These are phyloP conservation scores for Lasiodiplodia sp. DNA, from an alignment of 2,329 filamentous ascomycete genomes.

Conservation along the genomic window DNA sequence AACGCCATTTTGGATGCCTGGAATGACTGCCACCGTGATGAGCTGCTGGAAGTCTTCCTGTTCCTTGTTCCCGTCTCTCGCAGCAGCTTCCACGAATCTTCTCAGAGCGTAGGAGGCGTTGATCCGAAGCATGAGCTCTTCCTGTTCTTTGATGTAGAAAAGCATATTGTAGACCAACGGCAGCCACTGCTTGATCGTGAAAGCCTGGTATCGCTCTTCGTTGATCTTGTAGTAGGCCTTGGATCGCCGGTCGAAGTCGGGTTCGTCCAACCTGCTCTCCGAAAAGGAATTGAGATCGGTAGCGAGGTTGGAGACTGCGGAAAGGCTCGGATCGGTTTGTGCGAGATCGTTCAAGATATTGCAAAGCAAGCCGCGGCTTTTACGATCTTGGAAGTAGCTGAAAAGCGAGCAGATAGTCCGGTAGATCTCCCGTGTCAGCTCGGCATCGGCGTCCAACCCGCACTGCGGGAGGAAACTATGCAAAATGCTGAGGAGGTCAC, in stretches of 20 bases:
- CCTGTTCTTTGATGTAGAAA: slow-evolving; percentile 83
- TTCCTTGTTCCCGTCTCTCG: slow-evolving; percentile 57
- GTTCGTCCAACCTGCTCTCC: slow-evolving; percentile 76
- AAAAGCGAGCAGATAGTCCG: slow-evolving; percentile 81
- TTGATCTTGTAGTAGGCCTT: slow-evolving; percentile 78
- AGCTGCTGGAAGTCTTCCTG: slow-evolving; percentile 63
- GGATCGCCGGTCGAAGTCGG: slow-evolving; percentile 85
- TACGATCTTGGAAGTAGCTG: slow-evolving; percentile 84
- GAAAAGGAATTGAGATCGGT: slow-evolving; percentile 82
- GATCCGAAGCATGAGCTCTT: slow-evolving; percentile 84
- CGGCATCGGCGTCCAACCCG: slow-evolving; percentile 61
- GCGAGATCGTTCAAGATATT: slow-evolving; percentile 76
- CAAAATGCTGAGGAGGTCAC: slow-evolving; percentile 78
- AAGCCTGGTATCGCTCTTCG: slow-evolving; percentile 62
- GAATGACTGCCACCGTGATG: slow-evolving; percentile 71
- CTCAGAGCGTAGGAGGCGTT: slow-evolving; percentile 85
- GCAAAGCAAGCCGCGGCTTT: slow-evolving; percentile 77
- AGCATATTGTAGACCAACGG: slow-evolving; percentile 89
- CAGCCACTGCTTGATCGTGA: slow-evolving; percentile 80
- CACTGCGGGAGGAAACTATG: slow-evolving; percentile 79
- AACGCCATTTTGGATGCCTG: slow-evolving; percentile 77
- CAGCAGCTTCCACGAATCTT: slow-evolving; percentile 71
- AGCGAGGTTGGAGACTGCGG: slow-evolving; percentile 73
- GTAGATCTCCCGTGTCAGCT: slow-evolving; percentile 72
- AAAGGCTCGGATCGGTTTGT: slow-evolving; percentile 65